Evolutionary conservation across 192 early-diverging fungal genomes (phyloP).

Genomic region (Piromyces finnis): DNA sequence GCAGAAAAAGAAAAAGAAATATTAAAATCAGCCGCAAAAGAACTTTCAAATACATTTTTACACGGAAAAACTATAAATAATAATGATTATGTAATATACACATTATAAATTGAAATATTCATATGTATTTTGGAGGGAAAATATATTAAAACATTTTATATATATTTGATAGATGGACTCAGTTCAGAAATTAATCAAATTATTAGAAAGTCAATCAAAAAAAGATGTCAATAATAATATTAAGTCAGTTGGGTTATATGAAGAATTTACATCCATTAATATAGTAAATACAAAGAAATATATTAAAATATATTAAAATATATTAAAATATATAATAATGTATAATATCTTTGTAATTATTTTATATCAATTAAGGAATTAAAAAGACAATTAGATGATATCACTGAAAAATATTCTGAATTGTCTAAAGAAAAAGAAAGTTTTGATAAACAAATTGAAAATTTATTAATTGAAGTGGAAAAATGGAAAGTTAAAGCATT

Average conservation of each 20-base stretch:
- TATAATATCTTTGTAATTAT: no score
- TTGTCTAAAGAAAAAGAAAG: neutral
- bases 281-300: neutral
- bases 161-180: neutral
- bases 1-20: neutral
- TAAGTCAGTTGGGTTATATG: neutral
- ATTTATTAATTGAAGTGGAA: neutral
- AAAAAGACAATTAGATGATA: neutral
- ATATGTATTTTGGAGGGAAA: no score
- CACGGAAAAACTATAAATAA: neutral
- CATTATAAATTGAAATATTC: no score
- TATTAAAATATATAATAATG: no score
- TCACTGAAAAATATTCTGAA: neutral
- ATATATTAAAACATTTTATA: no score
- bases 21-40: neutral
- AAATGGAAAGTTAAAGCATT: neutral
- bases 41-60: neutral
- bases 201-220: neutral
- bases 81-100: neutral
- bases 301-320: no score
- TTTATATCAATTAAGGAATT: no score
- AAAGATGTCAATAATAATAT: neutral
- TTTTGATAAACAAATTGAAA: neutral
- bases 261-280: neutral
- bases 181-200: neutral